Conservation (phyloP, 768 basidiomycete genomes). For the Mycena galopus region DNA sequence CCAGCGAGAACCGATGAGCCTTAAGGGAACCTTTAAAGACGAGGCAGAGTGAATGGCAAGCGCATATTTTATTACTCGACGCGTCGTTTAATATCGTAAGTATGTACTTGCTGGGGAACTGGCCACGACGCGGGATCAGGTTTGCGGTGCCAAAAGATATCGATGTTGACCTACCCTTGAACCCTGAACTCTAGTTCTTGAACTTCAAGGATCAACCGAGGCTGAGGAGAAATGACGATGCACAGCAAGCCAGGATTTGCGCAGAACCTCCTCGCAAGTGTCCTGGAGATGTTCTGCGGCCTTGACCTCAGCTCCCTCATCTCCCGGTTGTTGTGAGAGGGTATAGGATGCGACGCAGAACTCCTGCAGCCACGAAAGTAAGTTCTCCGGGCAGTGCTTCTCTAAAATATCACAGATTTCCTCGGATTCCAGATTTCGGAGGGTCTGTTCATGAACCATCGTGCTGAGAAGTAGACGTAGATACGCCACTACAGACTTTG, state of each 20-base stretch:
- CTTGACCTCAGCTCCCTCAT: conserved; percentile 16
- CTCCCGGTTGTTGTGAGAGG: conserved; percentile 8
- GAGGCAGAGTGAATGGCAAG: too few relatives aligned
- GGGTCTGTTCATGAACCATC: conserved; percentile 28
- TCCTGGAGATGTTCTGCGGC: conserved; percentile 28
- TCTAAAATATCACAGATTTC: conserved; percentile 22
- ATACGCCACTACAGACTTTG: conserved; percentile 24
- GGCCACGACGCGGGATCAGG: not conserved
- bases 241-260: conserved; percentile 12
- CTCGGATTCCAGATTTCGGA: conserved; percentile 9
- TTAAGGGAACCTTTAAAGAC: too few relatives aligned
- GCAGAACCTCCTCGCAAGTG: conserved; percentile 20
- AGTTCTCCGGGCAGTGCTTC: conserved; percentile 20
- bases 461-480: conserved; percentile 23
- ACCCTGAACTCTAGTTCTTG: not conserved
- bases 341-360: conserved; percentile 12
- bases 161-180: not conserved
- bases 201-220: not conserved
- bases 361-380: conserved; percentile 26
- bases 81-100: too few relatives aligned
- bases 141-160: not conserved
- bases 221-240: conserved; percentile 3
- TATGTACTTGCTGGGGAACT: too few relatives aligned
- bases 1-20: too few relatives aligned
- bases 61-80: not conserved